Evolutionary conservation across 2,329 filamentous ascomycete genomes (phyloP).

Genomic region (Clonostachys chloroleuca): DNA sequence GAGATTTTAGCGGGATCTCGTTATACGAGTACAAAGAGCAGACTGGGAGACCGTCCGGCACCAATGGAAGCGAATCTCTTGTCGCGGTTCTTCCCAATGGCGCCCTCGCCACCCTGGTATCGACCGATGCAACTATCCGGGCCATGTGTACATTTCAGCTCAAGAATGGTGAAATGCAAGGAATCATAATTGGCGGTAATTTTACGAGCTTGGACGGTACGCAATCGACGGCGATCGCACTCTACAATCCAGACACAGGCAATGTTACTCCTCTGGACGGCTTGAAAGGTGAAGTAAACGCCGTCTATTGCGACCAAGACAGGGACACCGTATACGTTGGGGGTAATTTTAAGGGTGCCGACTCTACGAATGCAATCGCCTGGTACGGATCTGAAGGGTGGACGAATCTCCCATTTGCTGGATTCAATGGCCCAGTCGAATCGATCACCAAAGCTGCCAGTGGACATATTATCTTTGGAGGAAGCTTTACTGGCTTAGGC

Average conservation of each 20-base stretch:
- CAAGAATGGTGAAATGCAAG: constrained; percentile 61
- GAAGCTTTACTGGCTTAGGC: constrained; percentile 81
- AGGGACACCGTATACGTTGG: constrained; percentile 85
- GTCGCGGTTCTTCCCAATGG: constrained; percentile 83
- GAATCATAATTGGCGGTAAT: constrained; percentile 86
- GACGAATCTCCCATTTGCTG: constrained; percentile 81
- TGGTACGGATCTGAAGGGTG: constrained; percentile 69
- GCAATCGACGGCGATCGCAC: constrained; percentile 72
- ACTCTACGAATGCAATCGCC: constrained; percentile 85
- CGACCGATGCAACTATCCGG: constrained; percentile 79
- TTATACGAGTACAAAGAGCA: constrained; percentile 84
- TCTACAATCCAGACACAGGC: constrained; percentile 72
- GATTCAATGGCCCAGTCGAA: constrained; percentile 89
- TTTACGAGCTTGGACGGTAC: constrained; percentile 85
- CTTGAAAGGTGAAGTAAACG: constrained; percentile 76
- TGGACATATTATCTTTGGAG: constrained; percentile 88
- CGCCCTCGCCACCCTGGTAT: constrained; percentile 67
- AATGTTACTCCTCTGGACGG: constrained; percentile 72
- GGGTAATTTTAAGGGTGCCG: constrained; percentile 73
- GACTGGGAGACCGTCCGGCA: constrained; percentile 59
- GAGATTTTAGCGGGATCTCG: constrained; percentile 89
- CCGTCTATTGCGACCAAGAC: constrained; percentile 75
- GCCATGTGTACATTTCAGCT: constrained; percentile 79
- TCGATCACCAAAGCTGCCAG: constrained; percentile 78
- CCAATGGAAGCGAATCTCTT: constrained; percentile 78